A percentile compares a stretch with the other conserved stretches of the same genome.
Conservation (phyloP, 495 filamentous ascomycete genomes). For the Talaromyces adpressus region DNA sequence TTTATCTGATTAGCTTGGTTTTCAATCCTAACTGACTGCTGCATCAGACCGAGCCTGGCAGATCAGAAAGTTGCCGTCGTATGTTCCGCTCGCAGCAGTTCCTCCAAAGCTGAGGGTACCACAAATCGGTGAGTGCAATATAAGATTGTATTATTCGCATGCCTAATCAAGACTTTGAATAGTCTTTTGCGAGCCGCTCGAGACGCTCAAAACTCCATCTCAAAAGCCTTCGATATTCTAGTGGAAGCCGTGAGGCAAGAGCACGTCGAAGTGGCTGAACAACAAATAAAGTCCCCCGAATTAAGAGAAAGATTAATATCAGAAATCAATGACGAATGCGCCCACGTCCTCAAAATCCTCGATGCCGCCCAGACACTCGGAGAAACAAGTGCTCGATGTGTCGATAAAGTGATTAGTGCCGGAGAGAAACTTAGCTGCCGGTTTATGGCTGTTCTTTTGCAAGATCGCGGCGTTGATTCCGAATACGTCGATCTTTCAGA, state of each 20-base stretch:
- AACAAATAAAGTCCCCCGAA: slow-evolving; percentile 52
- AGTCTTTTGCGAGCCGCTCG: slow-evolving; percentile 65
- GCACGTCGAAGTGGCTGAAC: slow-evolving; percentile 60
- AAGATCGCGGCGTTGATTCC: slow-evolving; percentile 69
- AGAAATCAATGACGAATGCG: slow-evolving; percentile 70
- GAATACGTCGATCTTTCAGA: slow-evolving; percentile 84
- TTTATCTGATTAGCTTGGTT: background rate
- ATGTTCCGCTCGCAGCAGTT: slow-evolving; percentile 86
- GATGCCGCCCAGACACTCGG: slow-evolving; percentile 52
- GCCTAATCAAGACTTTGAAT: background rate
- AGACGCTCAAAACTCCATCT: slow-evolving; percentile 55
- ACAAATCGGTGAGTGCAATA: slow-evolving; percentile 75
- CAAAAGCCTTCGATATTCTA: slow-evolving; percentile 57
- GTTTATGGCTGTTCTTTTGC: slow-evolving; percentile 75
- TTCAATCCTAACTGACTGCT: slow-evolving; percentile 5
- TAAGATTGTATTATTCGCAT: background rate
- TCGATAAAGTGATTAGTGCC: slow-evolving; percentile 85
- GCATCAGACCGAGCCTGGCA: slow-evolving; percentile 54
- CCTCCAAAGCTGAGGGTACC: slow-evolving; percentile 84
- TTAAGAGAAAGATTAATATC: slow-evolving; percentile 48
- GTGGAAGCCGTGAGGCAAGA: slow-evolving; percentile 70
- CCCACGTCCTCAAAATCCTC: slow-evolving; percentile 49
- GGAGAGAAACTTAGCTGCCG: slow-evolving; percentile 91
- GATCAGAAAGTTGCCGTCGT: slow-evolving; percentile 75
- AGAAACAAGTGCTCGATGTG: slow-evolving; percentile 71